Evolutionary conservation across 345 rosid species (phyloP), one percentile per base, ranked within the genome.

Genomic region (Populus alba): DNA sequence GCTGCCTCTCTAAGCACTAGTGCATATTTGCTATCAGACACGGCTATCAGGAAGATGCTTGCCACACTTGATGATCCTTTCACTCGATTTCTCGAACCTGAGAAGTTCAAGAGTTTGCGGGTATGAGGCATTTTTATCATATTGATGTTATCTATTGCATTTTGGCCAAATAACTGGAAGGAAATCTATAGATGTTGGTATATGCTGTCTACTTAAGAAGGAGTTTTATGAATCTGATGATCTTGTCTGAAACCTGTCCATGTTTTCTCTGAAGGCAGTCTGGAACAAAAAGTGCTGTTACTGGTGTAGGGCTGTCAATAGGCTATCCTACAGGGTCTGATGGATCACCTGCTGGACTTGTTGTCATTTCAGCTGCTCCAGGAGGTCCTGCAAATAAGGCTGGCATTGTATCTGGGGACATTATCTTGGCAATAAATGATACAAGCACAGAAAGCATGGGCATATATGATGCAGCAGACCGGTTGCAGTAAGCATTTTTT

Each of bases 361-460:
- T 93, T 78, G 95, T 95, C 73, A 89, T 95, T 81, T 93, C 99
- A 72, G 88, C 99, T 69, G 68, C 97, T 83, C 92, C 96, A 4
- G 98, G 95, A 51, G 98, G 99, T 82, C 99, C 99, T 57, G 99
- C 99, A 63, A 72, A 84, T 69, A 91, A 87, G 70, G 96, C 98
- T 68, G 99, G 98, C 77, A 77, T 95, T 74, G 79, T 81, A 70
- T 83, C 98, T 2, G 98, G 98, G 18, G 99, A 95, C 85, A 70
- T 95, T 78, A 88, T 95, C 79, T 83, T 91, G 73, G 89, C 87
- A 13, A 93, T 93, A 75, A 89, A 90, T 86, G 79, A 90, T 59
- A 80, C 84, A 70, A 88, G 87, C 53, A 91, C 99, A 10, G 91
- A 91, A 74, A 83, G 79, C 81, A 86, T 95, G 86, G 89, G 90